Evolutionary conservation across 495 filamentous ascomycete genomes (phyloP).

Genomic region (Xylaria curta): DNA sequence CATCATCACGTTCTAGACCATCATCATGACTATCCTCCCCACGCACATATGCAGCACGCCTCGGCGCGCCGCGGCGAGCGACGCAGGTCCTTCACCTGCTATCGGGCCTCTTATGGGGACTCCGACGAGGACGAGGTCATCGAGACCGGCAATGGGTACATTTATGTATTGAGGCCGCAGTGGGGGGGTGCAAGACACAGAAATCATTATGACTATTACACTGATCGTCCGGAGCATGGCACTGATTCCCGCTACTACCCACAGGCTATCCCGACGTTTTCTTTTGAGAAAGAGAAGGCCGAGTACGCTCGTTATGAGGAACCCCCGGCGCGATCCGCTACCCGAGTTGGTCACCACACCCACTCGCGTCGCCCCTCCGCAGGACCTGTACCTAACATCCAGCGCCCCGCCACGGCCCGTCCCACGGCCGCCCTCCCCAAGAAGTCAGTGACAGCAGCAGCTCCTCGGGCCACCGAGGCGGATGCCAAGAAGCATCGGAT

Average conservation of each 20-base stretch:
- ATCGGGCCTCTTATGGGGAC: slow-evolving; percentile 64
- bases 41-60: slow-evolving; percentile 28
- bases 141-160: slow-evolving; percentile 54
- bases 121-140: slow-evolving; percentile 67
- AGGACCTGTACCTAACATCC: slow-evolving; percentile 46
- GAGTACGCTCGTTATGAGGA: slow-evolving; percentile 46
- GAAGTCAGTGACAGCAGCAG: slow-evolving; percentile 24
- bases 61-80: slow-evolving; percentile 50
- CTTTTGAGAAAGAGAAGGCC: slow-evolving; percentile 47
- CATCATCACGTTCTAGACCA: slow-evolving; percentile 25
- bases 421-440: slow-evolving; percentile 44
- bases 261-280: slow-evolving; percentile 51
- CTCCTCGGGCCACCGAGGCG: slow-evolving; percentile 67
- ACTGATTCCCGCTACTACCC: slow-evolving; percentile 64
- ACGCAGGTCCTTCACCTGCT: slow-evolving; percentile 57
- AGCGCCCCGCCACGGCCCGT: slow-evolving; percentile 50
- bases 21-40: slow-evolving; percentile 18
- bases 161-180: slow-evolving; percentile 54
- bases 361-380: slow-evolving; percentile 54
- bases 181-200: slow-evolving; percentile 42
- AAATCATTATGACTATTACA: slow-evolving; percentile 47
- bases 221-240: slow-evolving; percentile 53
- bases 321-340: slow-evolving; percentile 49
- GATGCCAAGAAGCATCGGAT: slow-evolving; percentile 84
- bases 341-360: slow-evolving; percentile 47